Percentiles rank a stretch among this genome's conserved stretches.
Evolutionary conservation across 2,329 filamentous ascomycete genomes (phyloP).

Genomic region (Samsoniella hepiali): DNA sequence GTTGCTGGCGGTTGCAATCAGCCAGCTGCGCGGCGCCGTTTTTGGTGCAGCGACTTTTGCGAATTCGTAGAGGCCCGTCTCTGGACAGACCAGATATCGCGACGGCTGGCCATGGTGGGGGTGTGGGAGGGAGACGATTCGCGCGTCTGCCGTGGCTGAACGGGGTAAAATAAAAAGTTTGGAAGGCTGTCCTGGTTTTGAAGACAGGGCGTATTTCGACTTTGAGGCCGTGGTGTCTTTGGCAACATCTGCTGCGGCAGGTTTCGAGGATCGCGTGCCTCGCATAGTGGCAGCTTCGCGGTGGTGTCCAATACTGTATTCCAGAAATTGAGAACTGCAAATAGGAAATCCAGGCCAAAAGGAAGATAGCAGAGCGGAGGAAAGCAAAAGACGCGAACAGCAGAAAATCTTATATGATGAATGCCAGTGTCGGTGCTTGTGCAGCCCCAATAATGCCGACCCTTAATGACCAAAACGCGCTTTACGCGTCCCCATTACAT

Average conservation of each 20-base stretch:
- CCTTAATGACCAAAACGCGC: constrained; percentile 9
- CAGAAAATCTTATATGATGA: background rate
- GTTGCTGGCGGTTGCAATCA: constrained; percentile 42
- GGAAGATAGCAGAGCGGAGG: background rate
- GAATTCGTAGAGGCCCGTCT: constrained; percentile 63
- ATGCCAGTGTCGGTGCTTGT: background rate
- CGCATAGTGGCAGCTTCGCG: constrained; percentile 39
- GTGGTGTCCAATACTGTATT: background rate
- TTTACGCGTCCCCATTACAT: constrained; percentile 15
- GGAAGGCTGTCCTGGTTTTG: constrained; percentile 42
- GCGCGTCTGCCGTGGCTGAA: constrained; percentile 50
- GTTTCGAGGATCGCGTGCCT: constrained; percentile 46
- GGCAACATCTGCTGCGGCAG: constrained; percentile 26
- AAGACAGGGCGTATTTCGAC: constrained; percentile 39
- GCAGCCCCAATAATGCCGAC: background rate
- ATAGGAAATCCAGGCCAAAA: background rate
- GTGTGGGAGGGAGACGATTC: constrained; percentile 58
- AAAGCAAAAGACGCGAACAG: background rate
- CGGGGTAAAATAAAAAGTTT: constrained; percentile 61
- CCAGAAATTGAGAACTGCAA: background rate
- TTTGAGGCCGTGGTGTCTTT: constrained; percentile 30
- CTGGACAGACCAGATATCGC: constrained; percentile 60
- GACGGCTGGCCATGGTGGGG: constrained; percentile 53
- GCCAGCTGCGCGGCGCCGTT: constrained; percentile 58
- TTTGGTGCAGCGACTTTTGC: constrained; percentile 54